Conservation (phyloP, 176 grass and related monocot genomes). For the Raddia guianensis region DNA sequence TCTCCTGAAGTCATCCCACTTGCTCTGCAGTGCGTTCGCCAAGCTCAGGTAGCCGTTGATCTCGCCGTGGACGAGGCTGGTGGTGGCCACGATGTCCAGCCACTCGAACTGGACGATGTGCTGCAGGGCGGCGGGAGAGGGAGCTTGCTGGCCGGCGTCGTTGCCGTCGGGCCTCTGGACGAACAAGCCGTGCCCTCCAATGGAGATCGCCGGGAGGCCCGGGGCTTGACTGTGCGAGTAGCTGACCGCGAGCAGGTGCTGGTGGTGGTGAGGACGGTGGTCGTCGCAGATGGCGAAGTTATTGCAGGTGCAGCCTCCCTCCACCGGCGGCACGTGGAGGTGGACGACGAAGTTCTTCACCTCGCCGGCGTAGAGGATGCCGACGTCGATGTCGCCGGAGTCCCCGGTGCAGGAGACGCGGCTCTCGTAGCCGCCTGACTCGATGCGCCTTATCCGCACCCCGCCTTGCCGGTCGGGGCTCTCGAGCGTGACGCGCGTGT, state of each 20-base stretch:
- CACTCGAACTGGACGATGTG: too few relatives aligned
- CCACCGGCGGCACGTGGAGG: neutral
- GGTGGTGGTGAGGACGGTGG: neutral
- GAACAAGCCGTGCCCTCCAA: neutral
- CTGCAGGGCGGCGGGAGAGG: neutral
- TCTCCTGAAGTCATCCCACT: slow-evolving; percentile 13
- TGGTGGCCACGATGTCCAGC: too few relatives aligned
- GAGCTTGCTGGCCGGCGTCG: neutral
- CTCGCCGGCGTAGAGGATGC: slow-evolving; percentile 10
- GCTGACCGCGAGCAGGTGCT: neutral
- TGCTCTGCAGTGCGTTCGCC: neutral
- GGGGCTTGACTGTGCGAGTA: neutral
- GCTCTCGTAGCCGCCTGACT: neutral
- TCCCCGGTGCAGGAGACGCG: neutral
- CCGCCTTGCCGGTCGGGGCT: neutral
- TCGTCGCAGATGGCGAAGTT: too few relatives aligned
- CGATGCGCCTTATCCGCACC: neutral
- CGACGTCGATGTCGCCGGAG: neutral
- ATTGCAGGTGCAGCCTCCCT: neutral
- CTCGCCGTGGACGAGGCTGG: neutral
- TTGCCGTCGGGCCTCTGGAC: neutral
- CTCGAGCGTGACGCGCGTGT: neutral
- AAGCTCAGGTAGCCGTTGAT: neutral
- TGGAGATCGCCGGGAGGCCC: too few relatives aligned
- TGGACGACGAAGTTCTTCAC: slow-evolving; percentile 17